Base-by-base conservation (phyloP, 2,329 filamentous ascomycete species). In the Ophiostoma piceae region DNA sequence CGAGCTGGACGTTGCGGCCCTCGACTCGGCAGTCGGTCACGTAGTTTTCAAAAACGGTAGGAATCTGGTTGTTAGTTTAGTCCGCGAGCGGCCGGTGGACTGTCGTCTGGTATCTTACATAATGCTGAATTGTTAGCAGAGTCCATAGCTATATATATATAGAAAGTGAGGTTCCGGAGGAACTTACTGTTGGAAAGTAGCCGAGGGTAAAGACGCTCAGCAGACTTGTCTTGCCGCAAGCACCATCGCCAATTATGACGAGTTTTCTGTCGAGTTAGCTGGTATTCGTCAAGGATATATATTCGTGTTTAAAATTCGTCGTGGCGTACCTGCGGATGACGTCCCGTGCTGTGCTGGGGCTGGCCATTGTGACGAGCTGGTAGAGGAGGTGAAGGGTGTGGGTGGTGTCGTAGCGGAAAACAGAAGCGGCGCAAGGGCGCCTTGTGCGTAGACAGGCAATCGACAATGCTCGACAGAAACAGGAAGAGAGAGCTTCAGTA, bases 11-110 rank as follows among this genome's bases (percentile, higher is more conserved):
- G n/a, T 92, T 97, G 79, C 97, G 97, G 77, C 95, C 95, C 79
- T 99, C 95, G 72, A 99, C 95, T 82, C 94, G 87, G 81, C 95
- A 99, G 82, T 99, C 95, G 75, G 95, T 99, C 74, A 99, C 95
- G 77, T 99, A 99, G 82, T 99, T 99, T 79, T 99, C 95, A 80
- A 99, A 99, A 51, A 99, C 95, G 66, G 95, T 99, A 1, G 95
- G 95, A 68, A 97, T 94, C 90, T 93, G 79, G 71, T 54, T 62
- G 60, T 65, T 39, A 65, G 60, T 39, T 47, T 9, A 47, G 5
- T 47, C 43, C 43, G 16, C 16, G 43, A n/a, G 43, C 7, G 41
- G 41, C 43, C 6, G 19, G 43, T 8, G 5, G 43, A 1, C 43
- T 47, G 51, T 60, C 22, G 22, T 41, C 43, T 60, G 14, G 12